phyloP scores from a whole-genome alignment of 2,329 filamentous ascomycete species.

The Pestalotiopsis sp. region DNA sequence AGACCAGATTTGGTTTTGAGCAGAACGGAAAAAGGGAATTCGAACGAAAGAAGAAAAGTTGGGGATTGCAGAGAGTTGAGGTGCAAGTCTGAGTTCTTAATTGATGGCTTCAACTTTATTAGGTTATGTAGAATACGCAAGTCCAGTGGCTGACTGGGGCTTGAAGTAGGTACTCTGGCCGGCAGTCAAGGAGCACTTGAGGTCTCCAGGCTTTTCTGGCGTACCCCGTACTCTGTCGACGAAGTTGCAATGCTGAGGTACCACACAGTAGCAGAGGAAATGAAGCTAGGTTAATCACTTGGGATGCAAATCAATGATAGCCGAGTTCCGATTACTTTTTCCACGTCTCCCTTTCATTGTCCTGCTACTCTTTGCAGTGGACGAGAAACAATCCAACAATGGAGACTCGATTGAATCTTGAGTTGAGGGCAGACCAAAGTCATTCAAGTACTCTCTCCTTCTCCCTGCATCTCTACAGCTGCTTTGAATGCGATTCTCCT shows the following conservation, averaged over 20 bases:
- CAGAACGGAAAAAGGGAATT: background rate
- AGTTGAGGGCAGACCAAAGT: background rate
- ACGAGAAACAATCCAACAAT: background rate
- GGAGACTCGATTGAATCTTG: background rate
- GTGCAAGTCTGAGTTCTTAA: background rate
- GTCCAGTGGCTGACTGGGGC: background rate
- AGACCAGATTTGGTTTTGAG: background rate
- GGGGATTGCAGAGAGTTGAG: background rate
- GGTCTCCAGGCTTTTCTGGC: too few relatives aligned
- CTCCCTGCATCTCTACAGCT: background rate
- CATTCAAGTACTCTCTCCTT: background rate
- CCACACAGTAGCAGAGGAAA: background rate
- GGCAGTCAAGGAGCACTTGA: background rate
- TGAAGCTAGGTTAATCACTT: background rate
- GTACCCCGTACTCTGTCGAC: too few relatives aligned
- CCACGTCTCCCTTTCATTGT: background rate
- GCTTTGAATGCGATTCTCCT: background rate
- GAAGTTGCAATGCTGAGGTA: background rate
- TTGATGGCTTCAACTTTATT: slow-evolving; percentile 2
- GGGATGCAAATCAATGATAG: background rate
- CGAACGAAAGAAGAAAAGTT: background rate
- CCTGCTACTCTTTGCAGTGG: background rate
- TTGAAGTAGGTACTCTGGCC: background rate
- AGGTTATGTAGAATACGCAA: background rate
- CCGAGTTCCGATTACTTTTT: background rate